These are phyloP conservation scores for Tolypocladium inflatum DNA, from an alignment of 2,329 filamentous ascomycete genomes.

Conservation along the genomic window DNA sequence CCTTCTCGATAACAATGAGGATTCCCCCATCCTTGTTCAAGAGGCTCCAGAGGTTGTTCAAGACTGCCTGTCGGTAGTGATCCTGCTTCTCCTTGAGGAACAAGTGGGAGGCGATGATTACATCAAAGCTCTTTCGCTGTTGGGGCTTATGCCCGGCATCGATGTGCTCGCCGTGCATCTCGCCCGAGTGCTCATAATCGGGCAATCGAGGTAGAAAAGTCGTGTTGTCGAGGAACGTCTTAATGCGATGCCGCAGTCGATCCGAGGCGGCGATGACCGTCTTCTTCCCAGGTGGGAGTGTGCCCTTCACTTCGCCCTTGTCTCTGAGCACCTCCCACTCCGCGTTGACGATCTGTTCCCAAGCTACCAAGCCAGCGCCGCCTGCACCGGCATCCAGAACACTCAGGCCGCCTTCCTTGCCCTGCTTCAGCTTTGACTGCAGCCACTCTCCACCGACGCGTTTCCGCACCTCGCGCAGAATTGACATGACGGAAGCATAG, in stretches of 20 bases:
- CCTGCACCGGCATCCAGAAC: slow-evolving; percentile 68
- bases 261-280: slow-evolving; percentile 75
- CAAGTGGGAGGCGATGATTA: slow-evolving; percentile 82
- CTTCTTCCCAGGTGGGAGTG: slow-evolving; percentile 56
- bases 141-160: slow-evolving; percentile 46
- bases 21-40: slow-evolving; percentile 78
- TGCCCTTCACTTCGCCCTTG: slow-evolving; percentile 29
- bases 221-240: slow-evolving; percentile 73
- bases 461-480: slow-evolving; percentile 64
- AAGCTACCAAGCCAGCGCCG: slow-evolving; percentile 65
- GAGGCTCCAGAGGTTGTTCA: slow-evolving; percentile 85
- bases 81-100: slow-evolving; percentile 69
- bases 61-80: slow-evolving; percentile 64
- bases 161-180: slow-evolving; percentile 48
- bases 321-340: slow-evolving; percentile 68
- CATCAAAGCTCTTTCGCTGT: slow-evolving; percentile 70
- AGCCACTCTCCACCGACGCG: slow-evolving; percentile 65
- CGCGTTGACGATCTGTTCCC: slow-evolving; percentile 67
- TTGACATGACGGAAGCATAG: slow-evolving; percentile 58
- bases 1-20: slow-evolving; percentile 82
- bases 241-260: slow-evolving; percentile 63
- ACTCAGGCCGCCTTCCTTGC: slow-evolving; percentile 46
- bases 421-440: slow-evolving; percentile 48
- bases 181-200: slow-evolving; percentile 62
- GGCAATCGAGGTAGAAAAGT: slow-evolving; percentile 89